phyloP scores from a whole-genome alignment of 345 rosid genomes.

The Eucalyptus coolabah region DNA sequence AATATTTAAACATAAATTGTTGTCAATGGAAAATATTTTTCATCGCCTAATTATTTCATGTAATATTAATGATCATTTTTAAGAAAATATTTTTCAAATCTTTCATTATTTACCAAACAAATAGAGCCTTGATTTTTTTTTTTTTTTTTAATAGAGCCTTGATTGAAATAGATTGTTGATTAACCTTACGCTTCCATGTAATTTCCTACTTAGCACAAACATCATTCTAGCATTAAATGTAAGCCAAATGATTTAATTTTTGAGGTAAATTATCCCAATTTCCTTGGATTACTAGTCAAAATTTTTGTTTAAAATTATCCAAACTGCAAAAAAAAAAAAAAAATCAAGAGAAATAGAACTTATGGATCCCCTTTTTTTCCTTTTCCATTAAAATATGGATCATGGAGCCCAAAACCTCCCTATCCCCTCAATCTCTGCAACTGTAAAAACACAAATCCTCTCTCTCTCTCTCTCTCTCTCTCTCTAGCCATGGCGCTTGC shows the following conservation, averaged over 20 bases:
- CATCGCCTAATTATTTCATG: fast-evolving
- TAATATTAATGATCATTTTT: fast-evolving
- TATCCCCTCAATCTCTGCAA: neutral
- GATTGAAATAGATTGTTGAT: fast-evolving
- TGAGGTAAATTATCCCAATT: neutral
- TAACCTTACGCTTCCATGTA: fast-evolving
- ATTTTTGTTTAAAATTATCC: neutral
- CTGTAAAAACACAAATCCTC: neutral
- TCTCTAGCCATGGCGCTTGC: slow-evolving; percentile 13
- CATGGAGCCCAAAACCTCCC: neutral
- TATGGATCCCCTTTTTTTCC: neutral
- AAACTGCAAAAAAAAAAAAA: neutral
- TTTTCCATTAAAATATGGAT: neutral
- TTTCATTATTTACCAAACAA: fast-evolving
- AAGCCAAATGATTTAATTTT: neutral
- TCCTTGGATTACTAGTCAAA: neutral
- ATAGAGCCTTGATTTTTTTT: too few relatives aligned
- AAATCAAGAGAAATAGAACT: neutral
- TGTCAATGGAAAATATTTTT: neutral
- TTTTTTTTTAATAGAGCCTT: too few relatives aligned
- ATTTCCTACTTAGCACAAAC: fast-evolving
- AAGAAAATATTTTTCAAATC: fast-evolving
- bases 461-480: too few relatives aligned
- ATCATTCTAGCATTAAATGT: neutral
- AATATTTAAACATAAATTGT: fast-evolving